Evolutionary conservation across 495 filamentous ascomycete genomes (phyloP), one percentile per base, ranked within the genome.

Genomic region (Chlorociboria aeruginascens): DNA sequence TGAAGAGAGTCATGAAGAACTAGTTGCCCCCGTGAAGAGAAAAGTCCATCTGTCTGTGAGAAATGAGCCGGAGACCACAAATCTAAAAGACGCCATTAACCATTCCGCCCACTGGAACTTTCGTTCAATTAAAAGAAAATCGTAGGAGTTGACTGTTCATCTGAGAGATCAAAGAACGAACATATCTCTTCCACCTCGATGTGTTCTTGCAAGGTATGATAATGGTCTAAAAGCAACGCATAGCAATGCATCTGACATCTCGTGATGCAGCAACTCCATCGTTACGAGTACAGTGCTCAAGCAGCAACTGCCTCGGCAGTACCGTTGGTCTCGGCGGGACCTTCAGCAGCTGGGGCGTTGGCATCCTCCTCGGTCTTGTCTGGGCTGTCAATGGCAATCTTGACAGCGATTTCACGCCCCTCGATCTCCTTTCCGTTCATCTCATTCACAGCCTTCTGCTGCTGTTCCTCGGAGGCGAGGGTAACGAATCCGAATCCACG

Each of bases 341-440:
- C 52, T 41, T 53, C 69, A 61, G 78, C 75, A 42, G 64, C 64
- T 34, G 62, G 65, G 31, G 44, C 54, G 17, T 51, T 30, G 49
- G 69, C 66, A 49, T 42, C 25, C 54, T 92, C 83, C 48, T 97
- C 92, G 60, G 95, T 90, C 79, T 97, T 98, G 68, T 92, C 89
- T 51, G 92, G 92, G 78, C 89, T 95, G 69, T 98, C 92, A 60
- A 98, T 97, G 64, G 92, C 92, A 56, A 98, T 86, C 84, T 98
- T 98, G 72, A 98, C 92, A 52, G 92, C 93, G 59, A 98, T 97
- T 76, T 96, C 92, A 56, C 92, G 90, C 40, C 93, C 93, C 61
- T 96, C 92, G 49, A 97, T 86, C 56, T 92, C 85, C 80, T 94
- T 96, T 65, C 89, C 92, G 68, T 98, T 95, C 92, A 98, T 98